Evolutionary conservation across 352 stramenopile species (phyloP), one percentile per base, ranked within the genome.

Genomic region (Aphanomyces invadans): DNA sequence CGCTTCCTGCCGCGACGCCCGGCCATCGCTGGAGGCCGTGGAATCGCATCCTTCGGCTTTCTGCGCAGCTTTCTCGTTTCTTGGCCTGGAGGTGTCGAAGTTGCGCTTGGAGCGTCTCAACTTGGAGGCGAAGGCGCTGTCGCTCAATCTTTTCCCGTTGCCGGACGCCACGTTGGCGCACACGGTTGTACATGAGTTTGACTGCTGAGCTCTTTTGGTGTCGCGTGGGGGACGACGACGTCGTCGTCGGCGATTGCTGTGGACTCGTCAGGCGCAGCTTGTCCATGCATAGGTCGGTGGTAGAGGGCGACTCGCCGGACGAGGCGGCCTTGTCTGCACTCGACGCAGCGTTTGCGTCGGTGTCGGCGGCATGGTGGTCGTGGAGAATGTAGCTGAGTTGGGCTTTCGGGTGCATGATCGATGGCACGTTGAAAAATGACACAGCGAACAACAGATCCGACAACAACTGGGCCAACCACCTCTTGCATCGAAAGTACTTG

Each of bases 101-200:
- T 26, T 57, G 49, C 21, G 36, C 12, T 38, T 57, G 19, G 7
- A 57, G 29, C 32, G 21, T 28, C 12, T 32, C 12, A n/a, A 57
- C 49, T 57, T 57, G 49, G 9, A 15, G 49, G 11, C 29, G 25
- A 5, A 57, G 49, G 4, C n/a, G 49, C 49, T 39, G 49, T 15
- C 49, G 49, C 25, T 57, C 49, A 5, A 57, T 33, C 36, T 57
- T 57, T 29, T 57, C 49, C 23, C n/a, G 19, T 19, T 57, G 49
- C 4, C 49, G 7, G 25, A 57, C 12, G 7, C 29, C 29, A 26
- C 49, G 49, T 28, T 57, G 49, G 11, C 49, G 49, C 29, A 32
- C 49, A 12, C 49, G 49, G 49, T 57, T 57, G 4, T 57, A 57
- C 25, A 57, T 57, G 25, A 57, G 49, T 26, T 57, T 57, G 49